Percentiles rank a stretch among this genome's conserved stretches.
These are phyloP conservation scores for Saccharum spontaneum DNA, from an alignment of 176 grass and related monocot genomes.

Conservation along the genomic window DNA sequence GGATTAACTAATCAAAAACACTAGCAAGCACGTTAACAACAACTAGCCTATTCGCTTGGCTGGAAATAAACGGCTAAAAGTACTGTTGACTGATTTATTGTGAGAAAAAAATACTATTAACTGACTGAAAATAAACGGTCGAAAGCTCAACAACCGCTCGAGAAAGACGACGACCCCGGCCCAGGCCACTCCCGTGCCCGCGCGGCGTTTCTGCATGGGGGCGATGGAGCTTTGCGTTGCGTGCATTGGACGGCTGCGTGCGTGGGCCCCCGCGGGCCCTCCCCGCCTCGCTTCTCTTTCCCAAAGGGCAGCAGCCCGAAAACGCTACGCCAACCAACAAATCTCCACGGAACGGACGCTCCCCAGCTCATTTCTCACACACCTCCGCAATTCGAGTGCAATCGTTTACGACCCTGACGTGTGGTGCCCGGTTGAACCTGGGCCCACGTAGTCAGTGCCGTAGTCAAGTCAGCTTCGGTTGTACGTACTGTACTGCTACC, in stretches of 20 bases:
- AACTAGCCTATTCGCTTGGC: no score
- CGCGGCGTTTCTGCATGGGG: neutral
- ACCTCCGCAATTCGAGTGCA: neutral
- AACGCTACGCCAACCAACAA: constrained; percentile 23
- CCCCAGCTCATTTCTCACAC: neutral
- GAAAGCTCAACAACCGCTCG: no score
- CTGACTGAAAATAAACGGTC: no score
- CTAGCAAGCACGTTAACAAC: no score
- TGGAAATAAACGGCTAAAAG: no score
- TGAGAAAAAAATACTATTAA: no score
- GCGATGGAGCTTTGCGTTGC: constrained; percentile 6
- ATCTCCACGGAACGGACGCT: neutral
- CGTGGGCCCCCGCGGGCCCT: neutral
- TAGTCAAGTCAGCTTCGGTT: neutral
- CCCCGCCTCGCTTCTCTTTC: neutral
- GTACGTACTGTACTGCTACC: no score
- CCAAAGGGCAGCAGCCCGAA: neutral
- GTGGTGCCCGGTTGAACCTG: neutral
- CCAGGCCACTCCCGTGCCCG: neutral
- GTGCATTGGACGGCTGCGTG: constrained; percentile 16
- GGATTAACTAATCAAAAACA: no score
- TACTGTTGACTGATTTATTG: no score
- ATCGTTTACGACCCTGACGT: neutral
- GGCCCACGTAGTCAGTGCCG: neutral
- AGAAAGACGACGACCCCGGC: neutral